Evolutionary conservation across 768 basidiomycete species (phyloP).

Genomic region (Leccinum variicolor): DNA sequence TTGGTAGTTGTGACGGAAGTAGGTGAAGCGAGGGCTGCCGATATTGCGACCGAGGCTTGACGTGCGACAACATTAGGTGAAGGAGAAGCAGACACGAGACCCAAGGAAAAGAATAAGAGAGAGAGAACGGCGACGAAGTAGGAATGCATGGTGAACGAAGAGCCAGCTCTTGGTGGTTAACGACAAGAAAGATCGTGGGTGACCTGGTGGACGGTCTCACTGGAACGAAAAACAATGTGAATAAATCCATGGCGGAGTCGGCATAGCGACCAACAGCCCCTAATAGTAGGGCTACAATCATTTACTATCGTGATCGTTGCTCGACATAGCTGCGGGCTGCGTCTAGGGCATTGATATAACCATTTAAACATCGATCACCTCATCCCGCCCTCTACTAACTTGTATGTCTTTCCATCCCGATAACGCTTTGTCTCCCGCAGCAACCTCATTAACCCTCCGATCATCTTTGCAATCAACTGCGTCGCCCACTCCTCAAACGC

Average conservation of each 20-base stretch:
- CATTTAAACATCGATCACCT: slow-evolving; percentile 17
- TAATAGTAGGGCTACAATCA: not conserved
- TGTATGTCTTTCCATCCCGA: slow-evolving; percentile 76
- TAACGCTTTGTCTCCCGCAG: slow-evolving; percentile 43
- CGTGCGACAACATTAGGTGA: slow-evolving; percentile 15
- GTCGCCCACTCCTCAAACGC: slow-evolving; percentile 77
- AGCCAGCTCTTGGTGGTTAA: slow-evolving; percentile 35
- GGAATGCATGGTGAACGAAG: slow-evolving; percentile 31
- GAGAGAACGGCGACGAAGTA: slow-evolving; percentile 20
- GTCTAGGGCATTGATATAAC: not conserved
- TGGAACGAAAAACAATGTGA: slow-evolving; percentile 6
- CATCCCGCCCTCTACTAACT: slow-evolving; percentile 77
- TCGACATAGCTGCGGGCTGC: not conserved
- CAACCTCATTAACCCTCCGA: slow-evolving; percentile 46
- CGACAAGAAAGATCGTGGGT: not conserved
- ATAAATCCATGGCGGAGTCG: slow-evolving; percentile 3
- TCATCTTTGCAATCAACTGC: slow-evolving; percentile 49
- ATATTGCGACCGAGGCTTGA: slow-evolving; percentile 19
- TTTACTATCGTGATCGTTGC: not conserved
- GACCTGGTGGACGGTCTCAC: not conserved
- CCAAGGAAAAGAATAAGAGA: slow-evolving; percentile 21
- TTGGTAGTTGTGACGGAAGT: slow-evolving; percentile 36
- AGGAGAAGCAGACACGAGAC: slow-evolving; percentile 28
- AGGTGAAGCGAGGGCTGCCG: slow-evolving; percentile 28
- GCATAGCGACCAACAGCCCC: slow-evolving; percentile 19